These are phyloP conservation scores for Rhodomyrtus tomentosa DNA, from an alignment of 345 rosid species.

Conservation along the genomic window DNA sequence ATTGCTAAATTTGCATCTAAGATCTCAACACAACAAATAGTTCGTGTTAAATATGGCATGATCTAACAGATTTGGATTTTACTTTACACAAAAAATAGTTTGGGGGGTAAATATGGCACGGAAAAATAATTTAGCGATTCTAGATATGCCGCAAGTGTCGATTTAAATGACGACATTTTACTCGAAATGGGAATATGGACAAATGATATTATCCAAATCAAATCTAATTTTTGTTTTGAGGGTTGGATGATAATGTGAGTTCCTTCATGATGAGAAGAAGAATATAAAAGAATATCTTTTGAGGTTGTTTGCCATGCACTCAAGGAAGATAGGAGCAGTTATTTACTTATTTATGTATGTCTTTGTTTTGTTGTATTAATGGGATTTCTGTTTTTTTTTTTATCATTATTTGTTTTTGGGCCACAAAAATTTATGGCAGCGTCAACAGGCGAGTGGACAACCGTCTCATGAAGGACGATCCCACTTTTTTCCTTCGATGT, in stretches of 20 bases:
- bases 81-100: too few relatives aligned
- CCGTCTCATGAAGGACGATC: neutral
- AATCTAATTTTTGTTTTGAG: neutral
- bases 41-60: neutral
- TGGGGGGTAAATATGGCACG: too few relatives aligned
- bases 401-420: too few relatives aligned
- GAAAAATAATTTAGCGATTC: too few relatives aligned
- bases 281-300: neutral
- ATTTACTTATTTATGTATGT: too few relatives aligned
- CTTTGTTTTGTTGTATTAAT: too few relatives aligned
- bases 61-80: fast-evolving
- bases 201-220: neutral
- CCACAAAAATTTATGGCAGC: neutral
- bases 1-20: neutral
- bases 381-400: neutral
- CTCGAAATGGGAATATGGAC: neutral
- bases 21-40: neutral
- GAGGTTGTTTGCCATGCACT: neutral
- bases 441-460: too few relatives aligned
- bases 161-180: neutral
- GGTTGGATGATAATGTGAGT: neutral
- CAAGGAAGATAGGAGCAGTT: neutral
- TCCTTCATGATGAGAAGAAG: neutral
- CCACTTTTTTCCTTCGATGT: neutral
- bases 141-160: too few relatives aligned